Conservation (phyloP, 2,329 filamentous ascomycete genomes). For the Fusarium subglutinans region DNA sequence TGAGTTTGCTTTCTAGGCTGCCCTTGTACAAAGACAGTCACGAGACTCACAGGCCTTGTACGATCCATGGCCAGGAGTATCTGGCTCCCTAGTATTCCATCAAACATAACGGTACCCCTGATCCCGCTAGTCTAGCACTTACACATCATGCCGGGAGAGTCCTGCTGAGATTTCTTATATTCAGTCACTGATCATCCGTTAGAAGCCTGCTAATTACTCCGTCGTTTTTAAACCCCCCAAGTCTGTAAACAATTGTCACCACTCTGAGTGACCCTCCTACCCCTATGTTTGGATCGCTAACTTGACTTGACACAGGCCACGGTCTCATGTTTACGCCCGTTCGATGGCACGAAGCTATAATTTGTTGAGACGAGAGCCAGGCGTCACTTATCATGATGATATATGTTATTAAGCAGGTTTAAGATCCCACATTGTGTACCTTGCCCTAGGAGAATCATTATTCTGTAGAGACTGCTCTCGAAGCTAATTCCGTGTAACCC, state of each 20-base stretch:
- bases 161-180: background rate
- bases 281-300: background rate
- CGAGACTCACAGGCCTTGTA: background rate
- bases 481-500: slow-evolving; percentile 8
- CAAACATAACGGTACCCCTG: background rate
- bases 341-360: background rate
- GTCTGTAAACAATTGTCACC: background rate
- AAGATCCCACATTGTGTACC: background rate
- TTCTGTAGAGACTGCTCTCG: slow-evolving; percentile 32
- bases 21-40: background rate
- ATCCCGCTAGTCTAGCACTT: background rate
- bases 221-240: background rate
- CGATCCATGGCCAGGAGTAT: background rate
- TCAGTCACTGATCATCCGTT: background rate
- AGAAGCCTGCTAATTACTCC: background rate
- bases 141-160: background rate
- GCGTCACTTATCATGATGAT: background rate
- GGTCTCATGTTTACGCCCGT: background rate
- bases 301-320: background rate
- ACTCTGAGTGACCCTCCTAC: background rate
- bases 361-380: background rate
- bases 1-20: background rate
- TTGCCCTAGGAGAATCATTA: slow-evolving; percentile 9
- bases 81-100: background rate
- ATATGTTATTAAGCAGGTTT: background rate